Percentiles rank a stretch among this genome's conserved stretches.
Conservation (phyloP, 2,329 filamentous ascomycete genomes). For the Fusarium austroafricanum region DNA sequence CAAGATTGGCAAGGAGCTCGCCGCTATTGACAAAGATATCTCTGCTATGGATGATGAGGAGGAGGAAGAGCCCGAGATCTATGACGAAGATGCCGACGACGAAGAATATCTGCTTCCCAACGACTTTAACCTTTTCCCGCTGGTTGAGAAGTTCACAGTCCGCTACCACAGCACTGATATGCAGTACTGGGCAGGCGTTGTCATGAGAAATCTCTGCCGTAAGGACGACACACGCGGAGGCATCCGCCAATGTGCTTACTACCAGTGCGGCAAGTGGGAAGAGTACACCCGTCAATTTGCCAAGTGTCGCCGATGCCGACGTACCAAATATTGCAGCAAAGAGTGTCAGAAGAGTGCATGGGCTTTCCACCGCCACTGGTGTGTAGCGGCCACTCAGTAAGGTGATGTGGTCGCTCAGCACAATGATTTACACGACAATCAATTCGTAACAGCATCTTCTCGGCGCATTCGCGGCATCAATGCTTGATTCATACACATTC, state of each 20-base stretch:
- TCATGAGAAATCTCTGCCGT: constrained; percentile 98
- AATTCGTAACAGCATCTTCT: constrained; percentile 41
- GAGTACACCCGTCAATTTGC: constrained; percentile 96
- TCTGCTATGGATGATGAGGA: constrained; percentile 57
- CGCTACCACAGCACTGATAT: constrained; percentile 95
- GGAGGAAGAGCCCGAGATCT: constrained; percentile 56
- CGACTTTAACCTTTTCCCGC: constrained; percentile 97
- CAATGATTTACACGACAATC: constrained; percentile 35
- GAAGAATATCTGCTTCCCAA: constrained; percentile 93
- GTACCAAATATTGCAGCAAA: constrained; percentile 99
- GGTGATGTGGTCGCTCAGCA: constrained; percentile 44
- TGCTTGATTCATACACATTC: constrained; percentile 49
- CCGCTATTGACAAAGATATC: constrained; percentile 70
- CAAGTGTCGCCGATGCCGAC: constrained; percentile 93
- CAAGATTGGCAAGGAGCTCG: constrained; percentile 87
- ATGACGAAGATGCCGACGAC: constrained; percentile 71
- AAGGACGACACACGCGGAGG: constrained; percentile 96
- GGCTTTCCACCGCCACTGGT: constrained; percentile 99
- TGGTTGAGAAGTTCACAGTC: constrained; percentile 98
- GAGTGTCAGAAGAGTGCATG: constrained; percentile 99
- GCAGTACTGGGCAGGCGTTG: constrained; percentile 99
- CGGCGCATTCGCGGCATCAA: constrained; percentile 44
- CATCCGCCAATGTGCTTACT: constrained; percentile 97
- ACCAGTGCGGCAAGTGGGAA: constrained; percentile 98
- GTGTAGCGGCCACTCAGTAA: constrained; percentile 76